A percentile compares a stretch with the other conserved stretches of the same genome.
These are phyloP conservation scores for Pisolithus marmoratus DNA, from an alignment of 768 basidiomycete species.

Conservation along the genomic window DNA sequence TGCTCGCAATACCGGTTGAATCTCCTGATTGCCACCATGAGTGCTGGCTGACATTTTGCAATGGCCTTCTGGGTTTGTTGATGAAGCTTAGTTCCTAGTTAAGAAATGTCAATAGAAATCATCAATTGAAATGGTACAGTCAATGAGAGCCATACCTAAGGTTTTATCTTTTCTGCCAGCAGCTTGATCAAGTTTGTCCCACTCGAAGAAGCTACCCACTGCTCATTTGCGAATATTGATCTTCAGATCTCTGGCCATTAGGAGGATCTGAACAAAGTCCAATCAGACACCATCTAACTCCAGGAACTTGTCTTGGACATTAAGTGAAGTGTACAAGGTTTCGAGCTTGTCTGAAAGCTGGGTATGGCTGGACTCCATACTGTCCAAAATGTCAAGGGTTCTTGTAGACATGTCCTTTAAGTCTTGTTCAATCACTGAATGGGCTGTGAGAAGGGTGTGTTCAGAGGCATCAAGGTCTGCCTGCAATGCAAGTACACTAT, in stretches of 20 bases:
- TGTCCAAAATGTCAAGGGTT: conserved; percentile 10
- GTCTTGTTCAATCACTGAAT: conserved; percentile 1
- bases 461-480: conserved; percentile 22
- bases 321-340: conserved; percentile 30
- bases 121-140: no score
- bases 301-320: conserved; percentile 27
- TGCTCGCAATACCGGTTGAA: no score
- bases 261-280: conserved; percentile 26
- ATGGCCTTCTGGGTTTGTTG: conserved; percentile 26
- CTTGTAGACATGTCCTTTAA: background rate
- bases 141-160: background rate
- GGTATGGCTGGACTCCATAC: conserved; percentile 18
- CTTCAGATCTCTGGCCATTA: conserved; percentile 34
- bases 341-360: conserved; percentile 22
- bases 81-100: conserved; percentile 26
- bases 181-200: conserved; percentile 32
- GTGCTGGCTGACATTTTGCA: conserved; percentile 20
- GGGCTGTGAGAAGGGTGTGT: conserved; percentile 12
- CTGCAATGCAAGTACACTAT: conserved; percentile 27
- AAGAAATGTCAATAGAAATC: no score
- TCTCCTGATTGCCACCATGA: background rate
- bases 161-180: conserved; percentile 21
- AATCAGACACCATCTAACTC: conserved; percentile 25
- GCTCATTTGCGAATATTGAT: conserved; percentile 32
- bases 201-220: conserved; percentile 32